Evolutionary conservation across 2,329 filamentous ascomycete species (phyloP).

Genomic region (Nothophoma quercina): DNA sequence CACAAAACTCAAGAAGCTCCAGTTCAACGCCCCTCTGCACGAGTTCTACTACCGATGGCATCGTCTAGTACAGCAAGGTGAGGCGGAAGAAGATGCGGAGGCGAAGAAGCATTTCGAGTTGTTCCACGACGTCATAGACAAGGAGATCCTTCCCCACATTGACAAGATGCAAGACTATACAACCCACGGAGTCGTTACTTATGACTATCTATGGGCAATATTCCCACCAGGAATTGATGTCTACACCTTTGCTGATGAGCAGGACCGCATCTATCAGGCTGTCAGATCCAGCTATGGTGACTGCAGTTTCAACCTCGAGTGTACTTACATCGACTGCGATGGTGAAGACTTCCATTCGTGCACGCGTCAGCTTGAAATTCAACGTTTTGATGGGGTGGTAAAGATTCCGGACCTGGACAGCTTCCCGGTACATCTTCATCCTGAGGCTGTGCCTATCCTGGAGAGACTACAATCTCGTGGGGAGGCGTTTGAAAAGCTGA

Average conservation of each 20-base stretch:
- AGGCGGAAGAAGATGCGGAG: constrained; percentile 23
- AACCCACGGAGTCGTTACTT: constrained; percentile 45
- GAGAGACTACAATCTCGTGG: constrained; percentile 76
- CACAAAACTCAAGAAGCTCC: constrained; percentile 64
- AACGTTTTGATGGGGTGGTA: constrained; percentile 73
- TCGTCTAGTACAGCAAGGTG: constrained; percentile 29
- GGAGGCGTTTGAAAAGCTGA: constrained; percentile 78
- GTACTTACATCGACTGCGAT: constrained; percentile 42
- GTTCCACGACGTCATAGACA: constrained; percentile 43
- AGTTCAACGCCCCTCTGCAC: constrained; percentile 67
- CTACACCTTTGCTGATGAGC: constrained; percentile 32
- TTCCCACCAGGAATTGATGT: constrained; percentile 46
- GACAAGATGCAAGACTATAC: constrained; percentile 47
- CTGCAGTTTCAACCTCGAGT: constrained; percentile 25
- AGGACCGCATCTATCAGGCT: constrained; percentile 29
- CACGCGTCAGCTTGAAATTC: constrained; percentile 25
- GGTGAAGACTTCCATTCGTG: constrained; percentile 36
- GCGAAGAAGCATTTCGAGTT: constrained; percentile 47
- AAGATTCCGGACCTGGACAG: constrained; percentile 78
- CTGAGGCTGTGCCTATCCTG: constrained; percentile 69
- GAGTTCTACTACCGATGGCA: constrained; percentile 71
- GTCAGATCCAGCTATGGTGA: constrained; percentile 24
- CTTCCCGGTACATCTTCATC: constrained; percentile 82
- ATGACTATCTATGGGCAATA: constrained; percentile 52
- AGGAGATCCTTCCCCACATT: constrained; percentile 49